These are phyloP conservation scores for Exophiala alcalophila DNA, from an alignment of 2,329 filamentous ascomycete species.

Conservation along the genomic window DNA sequence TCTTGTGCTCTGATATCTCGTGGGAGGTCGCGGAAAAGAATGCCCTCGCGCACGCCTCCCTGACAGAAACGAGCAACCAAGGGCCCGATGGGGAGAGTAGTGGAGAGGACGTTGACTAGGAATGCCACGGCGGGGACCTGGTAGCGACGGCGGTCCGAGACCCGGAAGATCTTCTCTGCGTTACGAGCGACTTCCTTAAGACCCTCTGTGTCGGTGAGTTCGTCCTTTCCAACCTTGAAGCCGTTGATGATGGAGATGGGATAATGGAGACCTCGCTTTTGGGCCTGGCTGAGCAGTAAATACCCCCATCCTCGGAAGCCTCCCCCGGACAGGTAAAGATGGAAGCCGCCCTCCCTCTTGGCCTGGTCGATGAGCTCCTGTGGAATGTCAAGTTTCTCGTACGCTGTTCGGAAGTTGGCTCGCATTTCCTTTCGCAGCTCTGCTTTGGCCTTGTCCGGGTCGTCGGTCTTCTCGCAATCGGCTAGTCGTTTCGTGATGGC, in stretches of 20 bases:
- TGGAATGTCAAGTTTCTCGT: constrained; percentile 52
- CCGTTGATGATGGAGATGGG: constrained; percentile 81
- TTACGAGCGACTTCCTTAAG: constrained; percentile 77
- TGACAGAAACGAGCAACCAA: constrained; percentile 77
- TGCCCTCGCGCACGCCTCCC: constrained; percentile 80
- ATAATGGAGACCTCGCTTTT: constrained; percentile 69
- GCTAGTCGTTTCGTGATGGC: constrained; percentile 57
- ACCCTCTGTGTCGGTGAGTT: constrained; percentile 69
- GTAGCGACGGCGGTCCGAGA: constrained; percentile 73
- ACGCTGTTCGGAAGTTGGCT: constrained; percentile 58
- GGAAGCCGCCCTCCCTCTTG: constrained; percentile 51
- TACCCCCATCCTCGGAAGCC: constrained; percentile 90
- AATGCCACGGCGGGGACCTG: constrained; percentile 83
- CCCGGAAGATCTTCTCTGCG: constrained; percentile 66
- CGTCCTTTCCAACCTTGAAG: constrained; percentile 70
- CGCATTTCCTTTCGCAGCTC: constrained; percentile 45
- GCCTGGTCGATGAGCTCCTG: constrained; percentile 52
- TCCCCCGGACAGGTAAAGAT: constrained; percentile 81
- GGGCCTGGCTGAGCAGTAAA: constrained; percentile 75
- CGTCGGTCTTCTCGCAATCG: constrained; percentile 43
- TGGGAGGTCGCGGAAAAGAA: constrained; percentile 61
- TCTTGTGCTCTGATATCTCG: constrained; percentile 58
- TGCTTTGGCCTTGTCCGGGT: constrained; percentile 41
- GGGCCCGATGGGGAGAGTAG: constrained; percentile 65
- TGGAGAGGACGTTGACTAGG: constrained; percentile 70